phyloP scores from a whole-genome alignment of 2,329 filamentous ascomycete genomes.

The Tolypocladium pustulatum region DNA sequence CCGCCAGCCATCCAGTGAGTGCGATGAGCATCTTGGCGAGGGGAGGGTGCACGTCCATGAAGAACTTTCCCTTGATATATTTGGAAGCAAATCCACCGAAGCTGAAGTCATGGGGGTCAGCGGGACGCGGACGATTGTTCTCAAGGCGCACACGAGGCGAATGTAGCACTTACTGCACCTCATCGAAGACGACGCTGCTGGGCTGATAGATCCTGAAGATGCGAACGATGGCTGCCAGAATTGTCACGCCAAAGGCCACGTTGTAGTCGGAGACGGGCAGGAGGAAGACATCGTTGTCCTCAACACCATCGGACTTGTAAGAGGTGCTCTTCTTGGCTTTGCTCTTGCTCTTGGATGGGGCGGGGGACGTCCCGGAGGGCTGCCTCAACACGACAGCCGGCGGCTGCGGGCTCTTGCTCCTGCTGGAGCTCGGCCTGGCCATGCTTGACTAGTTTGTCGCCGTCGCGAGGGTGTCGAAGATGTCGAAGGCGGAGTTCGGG shows the following conservation, averaged over 20 bases:
- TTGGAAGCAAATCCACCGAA: slow-evolving; percentile 98
- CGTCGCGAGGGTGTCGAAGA: neutral
- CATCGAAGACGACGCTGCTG: slow-evolving; percentile 93
- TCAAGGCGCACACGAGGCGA: slow-evolving; percentile 1
- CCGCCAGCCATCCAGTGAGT: slow-evolving; percentile 85
- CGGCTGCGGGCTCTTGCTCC: slow-evolving; percentile 26
- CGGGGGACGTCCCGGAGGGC: slow-evolving; percentile 2
- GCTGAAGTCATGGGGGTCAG: slow-evolving; percentile 35
- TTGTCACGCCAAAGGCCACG: slow-evolving; percentile 59
- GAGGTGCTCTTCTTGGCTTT: slow-evolving; percentile 33
- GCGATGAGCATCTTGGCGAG: slow-evolving; percentile 95
- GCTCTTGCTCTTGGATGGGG: slow-evolving; percentile 21
- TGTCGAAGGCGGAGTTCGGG: neutral
- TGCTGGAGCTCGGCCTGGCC: slow-evolving; percentile 21
- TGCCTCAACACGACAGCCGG: slow-evolving; percentile 10
- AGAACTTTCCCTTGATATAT: slow-evolving; percentile 98
- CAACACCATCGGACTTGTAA: slow-evolving; percentile 69
- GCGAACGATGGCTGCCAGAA: slow-evolving; percentile 69
- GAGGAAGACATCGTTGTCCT: slow-evolving; percentile 85
- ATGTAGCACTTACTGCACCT: slow-evolving; percentile 79
- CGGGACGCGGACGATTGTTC: neutral
- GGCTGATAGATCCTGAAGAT: slow-evolving; percentile 95
- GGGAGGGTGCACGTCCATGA: slow-evolving; percentile 99
- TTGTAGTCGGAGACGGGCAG: slow-evolving; percentile 79
- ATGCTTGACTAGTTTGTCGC: slow-evolving; percentile 12